Base-by-base conservation (phyloP, 2,329 filamentous ascomycete species). In the Bipolaris cookei region DNA sequence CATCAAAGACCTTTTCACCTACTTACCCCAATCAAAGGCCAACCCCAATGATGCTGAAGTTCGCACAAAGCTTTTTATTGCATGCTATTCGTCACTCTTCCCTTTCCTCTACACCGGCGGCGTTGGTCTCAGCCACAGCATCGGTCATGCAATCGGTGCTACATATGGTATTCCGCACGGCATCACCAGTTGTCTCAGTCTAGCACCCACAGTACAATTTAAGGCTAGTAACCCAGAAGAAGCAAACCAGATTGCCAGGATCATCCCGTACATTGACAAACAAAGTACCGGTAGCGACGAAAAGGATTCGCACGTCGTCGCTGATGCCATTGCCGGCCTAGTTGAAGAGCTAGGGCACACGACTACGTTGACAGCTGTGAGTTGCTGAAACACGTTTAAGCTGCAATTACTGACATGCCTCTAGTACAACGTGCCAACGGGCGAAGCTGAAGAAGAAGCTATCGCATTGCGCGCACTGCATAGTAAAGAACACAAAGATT, bases 121-220 rank as follows among this genome's bases (percentile, higher is more conserved):
- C 0, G 74, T 84, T 1, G 83, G 83, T 3, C 71, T 86, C 5
- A 79, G 76, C 30, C 81, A 82, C 58, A 75, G 75, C 23, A 70
- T 82, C 51, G 80, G 80, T 20, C 83, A 85, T 64, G 82, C 83
- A 0, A 75, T 86, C 32, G 83, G 83, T 13, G 80, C 79, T 7
- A 83, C 83, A 0, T 86, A 85, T 60, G 71, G 75, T 2, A 86
- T 86, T 44, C 83, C 83, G 0, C 83, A 86, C 54, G 83, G 83
- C 2, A 79, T 84, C 46, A 86, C 83, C 0, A 82, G 79, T 14
- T 84, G 83, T 61, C 61, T 86, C 61, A 84, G 81, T 23, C 69
- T 86, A 3, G 80, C 81, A 0, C 80, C 82, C 43, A 83, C 84
- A 1, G 78, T 85, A 2, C 81, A 81, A 63, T 71, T 84, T 46